Evolutionary conservation across 192 early-diverging fungal genomes (phyloP), one percentile per base, ranked within the genome.

Genomic region (Ambispora gerdemannii): DNA sequence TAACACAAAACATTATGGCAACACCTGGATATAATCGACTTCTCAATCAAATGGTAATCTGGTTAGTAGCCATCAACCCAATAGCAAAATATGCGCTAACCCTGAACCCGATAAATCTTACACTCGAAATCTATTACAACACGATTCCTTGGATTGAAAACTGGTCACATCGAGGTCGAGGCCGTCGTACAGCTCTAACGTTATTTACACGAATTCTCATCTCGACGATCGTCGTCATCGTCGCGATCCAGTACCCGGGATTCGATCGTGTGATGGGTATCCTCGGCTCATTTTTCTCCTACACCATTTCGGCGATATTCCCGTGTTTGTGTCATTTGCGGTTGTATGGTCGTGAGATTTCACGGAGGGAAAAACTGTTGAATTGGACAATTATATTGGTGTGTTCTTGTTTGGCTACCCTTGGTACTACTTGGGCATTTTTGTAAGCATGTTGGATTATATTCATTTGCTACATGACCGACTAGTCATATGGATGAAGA

Each of bases 181-280:
- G 80, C 58, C 47, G 71, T 19, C 58, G 66, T 22, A 68, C 76
- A 3, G 43, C 52, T 38, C 27, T 80, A 3, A 49, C 55, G 22
- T 52, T 71, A 36, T 10, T 78, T 2, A 65, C 72, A 38, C 74
- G 85, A 28, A 74, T 81, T 6, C 7, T 73, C 1, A 58, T 77
- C 13, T 74, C 80, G 47, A 52, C 72, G 3, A 1, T 75, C 0
- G 76, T 89, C 13, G 62, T 89, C 25, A 50, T 63, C 3, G 76
- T 85, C 22, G 75, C 90, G 28, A 83, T 87, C 24, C 49, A 74
- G 19, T 84, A 89, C 53, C 90, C 90, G 25, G 75, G 78, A 28
- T 91, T 91, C 74, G 88, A 91, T 60, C 73, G 75, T 25, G 71
- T 91, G n/a, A 88, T 91, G 76, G 84, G 82, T 43, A 70, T 86